phyloP scores from a whole-genome alignment of 1,284 basidiomycete species.

The Rhodotorula sp. region DNA sequence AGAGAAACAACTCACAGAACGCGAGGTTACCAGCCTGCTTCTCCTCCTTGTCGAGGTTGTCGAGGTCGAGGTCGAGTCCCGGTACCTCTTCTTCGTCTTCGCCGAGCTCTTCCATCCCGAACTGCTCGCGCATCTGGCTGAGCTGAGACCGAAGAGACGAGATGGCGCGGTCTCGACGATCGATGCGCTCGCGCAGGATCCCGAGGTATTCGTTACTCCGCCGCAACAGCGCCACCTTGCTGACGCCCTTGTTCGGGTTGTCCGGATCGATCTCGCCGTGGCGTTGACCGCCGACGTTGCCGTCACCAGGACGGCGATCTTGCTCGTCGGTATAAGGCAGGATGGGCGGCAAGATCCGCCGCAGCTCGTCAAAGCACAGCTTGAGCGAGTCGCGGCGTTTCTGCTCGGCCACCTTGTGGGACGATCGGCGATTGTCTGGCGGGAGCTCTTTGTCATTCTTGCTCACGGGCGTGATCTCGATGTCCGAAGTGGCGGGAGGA shows the following conservation, averaged over 20 bases:
- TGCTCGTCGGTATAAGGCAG: constrained; percentile 35
- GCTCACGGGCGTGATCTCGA: not conserved
- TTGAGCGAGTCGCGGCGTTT: constrained; percentile 94
- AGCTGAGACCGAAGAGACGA: constrained; percentile 58
- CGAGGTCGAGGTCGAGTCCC: constrained; percentile 32
- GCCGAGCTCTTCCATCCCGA: constrained; percentile 28
- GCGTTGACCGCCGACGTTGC: constrained; percentile 45
- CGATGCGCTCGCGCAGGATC: constrained; percentile 71
- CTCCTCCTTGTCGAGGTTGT: constrained; percentile 38
- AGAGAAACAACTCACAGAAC: constrained; percentile 23
- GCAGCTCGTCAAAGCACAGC: constrained; percentile 90
- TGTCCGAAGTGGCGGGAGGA: constrained; percentile 5
- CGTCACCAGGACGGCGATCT: constrained; percentile 44
- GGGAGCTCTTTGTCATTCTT: not conserved
- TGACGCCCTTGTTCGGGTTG: constrained; percentile 90
- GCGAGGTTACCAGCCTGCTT: constrained; percentile 32
- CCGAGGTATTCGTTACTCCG: constrained; percentile 86
- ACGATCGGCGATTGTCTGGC: constrained; percentile 67
- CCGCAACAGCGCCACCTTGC: constrained; percentile 86
- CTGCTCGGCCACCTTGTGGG: constrained; percentile 96
- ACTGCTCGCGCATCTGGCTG: constrained; percentile 7
- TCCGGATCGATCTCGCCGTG: constrained; percentile 48
- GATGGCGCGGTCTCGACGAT: constrained; percentile 80
- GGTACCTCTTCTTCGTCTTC: constrained; percentile 32
- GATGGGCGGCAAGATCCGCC: constrained; percentile 81